Evolutionary conservation across 176 grass and related monocot species (phyloP), one percentile per base, ranked within the genome.

Genomic region (Oryza longistaminata): DNA sequence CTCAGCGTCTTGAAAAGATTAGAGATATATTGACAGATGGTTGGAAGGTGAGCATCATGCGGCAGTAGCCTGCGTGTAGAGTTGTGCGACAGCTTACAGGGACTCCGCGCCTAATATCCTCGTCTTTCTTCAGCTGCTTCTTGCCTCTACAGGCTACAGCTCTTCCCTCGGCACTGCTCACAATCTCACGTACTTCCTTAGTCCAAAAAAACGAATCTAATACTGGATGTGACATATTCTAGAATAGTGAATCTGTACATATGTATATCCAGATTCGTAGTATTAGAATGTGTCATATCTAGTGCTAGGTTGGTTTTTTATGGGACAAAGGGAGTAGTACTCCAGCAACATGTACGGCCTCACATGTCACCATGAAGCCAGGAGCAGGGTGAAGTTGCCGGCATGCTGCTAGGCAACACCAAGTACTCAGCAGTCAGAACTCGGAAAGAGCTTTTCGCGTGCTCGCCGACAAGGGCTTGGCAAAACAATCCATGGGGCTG

Each of bases 21-120:
- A 19, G 12, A 1, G 33, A 10, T 21, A n/a, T 53, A n/a, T 9
- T 16, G 24, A 24, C 19, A n/a, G 17, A 58, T 58, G 53, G 52
- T 58, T 58, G 53, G 17, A 43, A 69, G 31, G 33, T 14, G 61
- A 31, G 43, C n/a, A 65, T 62, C 65, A 82, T 12, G 22, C 71
- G 11, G 26, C 72, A 46, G 27, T 26, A 82, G 37, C 10, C 15
- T 49, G 19, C 3, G 10, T 39, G 46, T n/a, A 75, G 70, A 61
- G 34, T 27, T 1, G 14, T 39, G 73, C 73, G 17, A 61, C 25
- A 7, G 31, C 74, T 16, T 68, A 82, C 11, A 25, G 71, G 9
- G 82, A 85, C 88, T 53, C 39, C 10, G 65, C 64, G 76, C 49
- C 71, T 7, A 65, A 58, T 58, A 52, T 40, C 33, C 34, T 49